Evolutionary conservation across 139 green algal species (phyloP).

Genomic region (Ettlia oleoabundans): DNA sequence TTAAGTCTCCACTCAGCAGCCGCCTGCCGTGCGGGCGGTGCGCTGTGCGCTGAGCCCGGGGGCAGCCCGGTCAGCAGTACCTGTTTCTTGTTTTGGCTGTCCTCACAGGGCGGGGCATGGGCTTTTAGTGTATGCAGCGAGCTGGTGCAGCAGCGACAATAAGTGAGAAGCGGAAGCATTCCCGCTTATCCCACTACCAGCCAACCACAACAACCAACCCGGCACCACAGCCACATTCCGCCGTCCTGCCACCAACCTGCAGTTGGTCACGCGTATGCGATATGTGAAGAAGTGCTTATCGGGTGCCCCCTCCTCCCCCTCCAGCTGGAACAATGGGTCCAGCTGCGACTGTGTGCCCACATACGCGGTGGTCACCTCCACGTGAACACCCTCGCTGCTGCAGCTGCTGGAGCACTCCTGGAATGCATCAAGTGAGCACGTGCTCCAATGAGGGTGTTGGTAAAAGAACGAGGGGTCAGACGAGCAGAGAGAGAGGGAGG

Average conservation of each 20-base stretch:
- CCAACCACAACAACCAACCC: too few species aligned
- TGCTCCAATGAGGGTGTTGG: too few species aligned
- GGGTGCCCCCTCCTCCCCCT: slow-evolving; percentile 18
- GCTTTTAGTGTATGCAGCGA: background rate
- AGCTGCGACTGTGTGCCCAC: slow-evolving; percentile 21
- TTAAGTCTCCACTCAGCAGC: slow-evolving; percentile 8
- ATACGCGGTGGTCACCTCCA: slow-evolving; percentile 48
- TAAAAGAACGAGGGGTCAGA: too few species aligned
- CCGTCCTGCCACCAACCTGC: slow-evolving; percentile 32
- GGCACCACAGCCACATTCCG: too few species aligned
- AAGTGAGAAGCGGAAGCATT: background rate
- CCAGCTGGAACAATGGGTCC: slow-evolving; percentile 1
- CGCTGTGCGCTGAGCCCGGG: background rate
- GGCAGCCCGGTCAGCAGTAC: slow-evolving; percentile 38
- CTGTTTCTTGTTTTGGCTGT: slow-evolving; percentile 19
- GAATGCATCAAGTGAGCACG: too few species aligned
- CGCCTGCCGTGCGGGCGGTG: background rate
- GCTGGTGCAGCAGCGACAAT: background rate
- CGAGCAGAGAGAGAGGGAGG: background rate
- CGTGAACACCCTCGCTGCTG: slow-evolving; percentile 38
- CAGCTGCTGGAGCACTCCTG: slow-evolving; percentile 20
- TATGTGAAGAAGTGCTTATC: slow-evolving; percentile 45
- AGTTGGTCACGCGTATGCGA: slow-evolving; percentile 44
- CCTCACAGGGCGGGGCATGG: slow-evolving; percentile 7
- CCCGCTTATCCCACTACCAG: background rate